Evolutionary conservation across 2,329 filamentous ascomycete species (phyloP), one percentile per base, ranked within the genome.

Genomic region (Cercospora janseana): DNA sequence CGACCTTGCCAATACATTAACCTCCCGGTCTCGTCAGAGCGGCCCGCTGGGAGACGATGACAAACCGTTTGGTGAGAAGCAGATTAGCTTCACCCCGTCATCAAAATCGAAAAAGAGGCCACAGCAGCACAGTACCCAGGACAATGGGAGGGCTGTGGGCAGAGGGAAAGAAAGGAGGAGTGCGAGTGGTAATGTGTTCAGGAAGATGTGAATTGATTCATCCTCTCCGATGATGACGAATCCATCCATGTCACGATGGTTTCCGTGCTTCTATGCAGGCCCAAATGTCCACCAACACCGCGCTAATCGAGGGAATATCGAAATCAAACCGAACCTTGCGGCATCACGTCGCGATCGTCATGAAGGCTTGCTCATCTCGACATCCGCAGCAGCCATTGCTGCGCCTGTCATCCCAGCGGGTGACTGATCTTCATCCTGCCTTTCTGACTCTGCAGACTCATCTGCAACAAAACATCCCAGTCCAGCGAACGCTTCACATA

Each of bases 401-500:
- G 34, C 16, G 16, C 34, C 18, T 9, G 34, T 18, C 12, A 21
- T 23, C 15, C 34, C 34, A 9, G 34, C 34, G 5, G 15, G 24
- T 20, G n/a, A 21, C 34, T 38, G 4, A 15, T 18, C 3, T 21
- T 21, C 18, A 38, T 38, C 34, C 34, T 38, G 34, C 34, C 15
- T 38, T 18, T 21, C 24, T 4, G 18, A 10, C 34, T 23, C 34
- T 9, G 18, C 24, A 21, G 18, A 38, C 15, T 38, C 34, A n/a
- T 38, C 34, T 21, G 34, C 34, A 32, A 98, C 76, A 61, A 95
- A 94, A 32, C 95, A 87, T 0, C 87, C 89, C 53, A 98, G 69
- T 0, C 94, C 93, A 0, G 88, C 83, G 70, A 96, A 97, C 0
- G 92, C 90, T 66, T 96, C 91, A 54, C 88, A 87, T 66, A 98